phyloP scores from a whole-genome alignment of 2,329 filamentous ascomycete species.

The Trichoderma atroviride region DNA sequence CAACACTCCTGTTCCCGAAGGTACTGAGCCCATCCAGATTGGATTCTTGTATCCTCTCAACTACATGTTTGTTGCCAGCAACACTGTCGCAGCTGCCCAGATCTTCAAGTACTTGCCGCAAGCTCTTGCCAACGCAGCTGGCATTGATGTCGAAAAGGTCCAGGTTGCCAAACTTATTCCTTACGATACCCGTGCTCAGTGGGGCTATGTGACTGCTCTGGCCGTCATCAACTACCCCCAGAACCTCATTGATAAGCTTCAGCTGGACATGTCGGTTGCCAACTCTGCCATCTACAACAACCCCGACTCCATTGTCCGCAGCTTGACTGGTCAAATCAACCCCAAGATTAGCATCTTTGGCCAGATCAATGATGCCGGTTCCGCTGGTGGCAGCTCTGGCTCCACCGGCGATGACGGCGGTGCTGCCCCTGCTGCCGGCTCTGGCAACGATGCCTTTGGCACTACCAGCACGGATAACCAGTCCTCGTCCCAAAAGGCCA shows the following conservation, averaged over 20 bases:
- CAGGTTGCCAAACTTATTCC: constrained; percentile 73
- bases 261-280: constrained; percentile 70
- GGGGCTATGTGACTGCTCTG: constrained; percentile 81
- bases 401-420: not conserved
- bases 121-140: constrained; percentile 67
- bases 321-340: constrained; percentile 81
- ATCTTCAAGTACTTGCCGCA: constrained; percentile 78
- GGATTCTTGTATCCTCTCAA: constrained; percentile 82
- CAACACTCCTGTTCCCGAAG: constrained; percentile 56
- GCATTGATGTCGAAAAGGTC: constrained; percentile 59
- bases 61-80: constrained; percentile 77
- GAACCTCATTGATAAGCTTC: constrained; percentile 67
- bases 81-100: constrained; percentile 74
- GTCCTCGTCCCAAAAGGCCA: constrained; percentile 62
- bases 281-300: constrained; percentile 77
- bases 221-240: constrained; percentile 70
- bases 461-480: constrained; percentile 50
- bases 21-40: constrained; percentile 75
- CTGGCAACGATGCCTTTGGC: constrained; percentile 44
- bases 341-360: constrained; percentile 62
- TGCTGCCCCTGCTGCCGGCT: constrained; percentile 17
- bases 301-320: constrained; percentile 63
- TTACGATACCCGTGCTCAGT: constrained; percentile 67
- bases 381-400: constrained; percentile 34
- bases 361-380: constrained; percentile 44